Conservation (phyloP, 306 rosid species). For the Dryas drummondii region DNA sequence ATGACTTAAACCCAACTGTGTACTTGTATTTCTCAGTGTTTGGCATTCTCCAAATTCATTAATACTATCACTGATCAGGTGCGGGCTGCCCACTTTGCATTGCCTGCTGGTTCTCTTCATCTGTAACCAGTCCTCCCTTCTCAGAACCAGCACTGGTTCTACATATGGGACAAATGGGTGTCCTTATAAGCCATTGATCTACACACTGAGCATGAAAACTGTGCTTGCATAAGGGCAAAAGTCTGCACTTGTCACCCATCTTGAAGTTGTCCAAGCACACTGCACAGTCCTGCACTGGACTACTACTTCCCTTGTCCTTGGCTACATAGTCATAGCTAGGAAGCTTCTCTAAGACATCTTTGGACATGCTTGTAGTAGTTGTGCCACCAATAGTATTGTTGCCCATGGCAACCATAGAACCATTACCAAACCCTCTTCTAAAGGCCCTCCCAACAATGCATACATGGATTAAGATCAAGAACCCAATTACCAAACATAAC, state of each 20-base stretch:
- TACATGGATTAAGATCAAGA: slow-evolving; percentile 43
- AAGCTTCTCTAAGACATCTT: slow-evolving; percentile 55
- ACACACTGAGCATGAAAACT: slow-evolving; percentile 64
- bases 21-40: too few species aligned
- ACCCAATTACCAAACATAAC: slow-evolving; percentile 36
- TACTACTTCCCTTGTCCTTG: slow-evolving; percentile 35
- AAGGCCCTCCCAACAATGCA: slow-evolving; percentile 40
- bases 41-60: too few species aligned
- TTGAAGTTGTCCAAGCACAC: slow-evolving; percentile 62
- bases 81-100: too few species aligned
- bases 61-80: too few species aligned
- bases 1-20: too few species aligned
- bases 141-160: slow-evolving; percentile 35
- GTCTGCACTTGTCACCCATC: slow-evolving; percentile 60
- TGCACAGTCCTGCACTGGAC: slow-evolving; percentile 50
- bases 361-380: slow-evolving; percentile 43
- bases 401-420: slow-evolving; percentile 16
- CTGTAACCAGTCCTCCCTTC: slow-evolving; percentile 10
- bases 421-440: slow-evolving; percentile 28
- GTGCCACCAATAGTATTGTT: neutral
- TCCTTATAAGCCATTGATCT: slow-evolving; percentile 57
- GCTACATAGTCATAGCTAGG: slow-evolving; percentile 54
- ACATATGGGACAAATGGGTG: slow-evolving; percentile 61
- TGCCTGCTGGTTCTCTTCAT: neutral
- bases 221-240: slow-evolving; percentile 56